Percentiles rank a stretch among this genome's conserved stretches.
Evolutionary conservation across 2,329 filamentous ascomycete species (phyloP).

Genomic region (Colletotrichum simmondsii): DNA sequence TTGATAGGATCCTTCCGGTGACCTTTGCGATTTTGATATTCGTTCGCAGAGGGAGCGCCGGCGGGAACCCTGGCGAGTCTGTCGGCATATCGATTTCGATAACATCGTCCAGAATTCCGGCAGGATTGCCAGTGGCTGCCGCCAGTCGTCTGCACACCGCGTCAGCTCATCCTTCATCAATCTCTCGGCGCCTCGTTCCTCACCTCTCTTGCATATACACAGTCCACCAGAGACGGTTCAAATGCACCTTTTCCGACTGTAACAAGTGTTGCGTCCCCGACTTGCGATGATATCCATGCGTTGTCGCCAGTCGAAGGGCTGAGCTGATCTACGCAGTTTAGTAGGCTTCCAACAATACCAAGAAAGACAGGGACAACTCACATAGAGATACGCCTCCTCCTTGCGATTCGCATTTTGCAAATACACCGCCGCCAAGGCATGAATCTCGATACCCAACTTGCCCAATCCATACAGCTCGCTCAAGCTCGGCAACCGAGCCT

Average conservation of each 20-base stretch:
- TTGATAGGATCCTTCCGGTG: constrained; percentile 19
- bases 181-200: neutral
- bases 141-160: constrained; percentile 23
- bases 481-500: constrained; percentile 13
- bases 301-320: constrained; percentile 22
- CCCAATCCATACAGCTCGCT: constrained; percentile 18
- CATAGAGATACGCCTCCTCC: constrained; percentile 35
- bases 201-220: constrained; percentile 36
- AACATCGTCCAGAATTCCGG: constrained; percentile 22
- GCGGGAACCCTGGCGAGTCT: constrained; percentile 16
- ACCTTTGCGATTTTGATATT: constrained; percentile 30
- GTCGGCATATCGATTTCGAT: constrained; percentile 22
- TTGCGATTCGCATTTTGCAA: constrained; percentile 30
- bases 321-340: constrained; percentile 23
- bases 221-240: constrained; percentile 35
- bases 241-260: constrained; percentile 27
- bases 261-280: constrained; percentile 13
- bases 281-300: constrained; percentile 34
- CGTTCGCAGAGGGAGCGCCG: constrained; percentile 1
- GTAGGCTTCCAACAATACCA: rapidly evolving
- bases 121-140: constrained; percentile 25
- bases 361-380: neutral
- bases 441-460: constrained; percentile 22
- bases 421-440: constrained; percentile 30
- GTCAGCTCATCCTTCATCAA: neutral